Base-by-base conservation (phyloP, 2,329 filamentous ascomycete species). In the Epichloe festucae region DNA sequence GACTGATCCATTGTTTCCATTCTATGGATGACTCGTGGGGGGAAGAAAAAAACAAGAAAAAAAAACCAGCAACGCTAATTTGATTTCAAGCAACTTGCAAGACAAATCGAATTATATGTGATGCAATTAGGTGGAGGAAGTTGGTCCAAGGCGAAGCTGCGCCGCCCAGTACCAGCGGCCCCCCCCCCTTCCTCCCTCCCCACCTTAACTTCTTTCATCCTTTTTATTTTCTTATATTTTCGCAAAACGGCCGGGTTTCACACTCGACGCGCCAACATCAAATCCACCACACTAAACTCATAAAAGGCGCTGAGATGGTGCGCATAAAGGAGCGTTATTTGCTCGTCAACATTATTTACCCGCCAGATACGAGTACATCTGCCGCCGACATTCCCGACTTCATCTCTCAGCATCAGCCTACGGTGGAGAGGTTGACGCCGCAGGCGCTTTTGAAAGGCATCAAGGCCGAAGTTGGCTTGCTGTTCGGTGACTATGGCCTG, bases 261-360 rank as follows among this genome's bases (percentile, higher is more conserved):
- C 11, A n/a, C 14, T 39, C 36, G n/a, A 39, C 27, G 27, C n/a
- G 3, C n/a, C 27, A 31, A 27, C 27, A 38, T n/a, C 14, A 12
- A 3, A 27, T 2, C 12, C 45, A 36, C 5, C 42, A 40, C 21
- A 5, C 19, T n/a, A 41, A 31, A 49, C 4, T 10, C 14, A 36
- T n/a, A 14, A 10, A n/a, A 6, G 12, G 12, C 15, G 40, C 46
- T 34, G 56, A 38, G 47, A 96, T 98, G 93, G 93, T 98, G 54
- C 88, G 93, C 64, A 81, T 97, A 59, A 98, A 98, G 70, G 86
- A 95, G 68, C 84, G 93, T 61, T 98, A 98, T 67, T 79, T 98
- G 17, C 81, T 97, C n/a, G 81, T 97, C 55, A 88, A 95, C 65
- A 89, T 97, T 58, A 76, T 97, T 46, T 96, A 96, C 62, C 89